Evolutionary conservation across 306 rosid species (phyloP).

Genomic region (Vachellia pachyceras): DNA sequence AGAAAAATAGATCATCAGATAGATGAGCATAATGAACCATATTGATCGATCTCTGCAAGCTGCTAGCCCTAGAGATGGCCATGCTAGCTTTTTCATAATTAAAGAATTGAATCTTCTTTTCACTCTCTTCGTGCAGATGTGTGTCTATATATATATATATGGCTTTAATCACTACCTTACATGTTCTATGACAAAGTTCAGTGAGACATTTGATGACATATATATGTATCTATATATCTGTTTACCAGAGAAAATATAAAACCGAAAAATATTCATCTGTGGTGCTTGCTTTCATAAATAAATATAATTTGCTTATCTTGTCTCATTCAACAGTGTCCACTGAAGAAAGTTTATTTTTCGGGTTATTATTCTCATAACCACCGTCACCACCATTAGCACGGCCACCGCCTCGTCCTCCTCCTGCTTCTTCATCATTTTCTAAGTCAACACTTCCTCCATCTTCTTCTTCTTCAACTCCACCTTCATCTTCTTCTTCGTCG

Average conservation of each 20-base stretch:
- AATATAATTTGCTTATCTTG: slow-evolving; percentile 45
- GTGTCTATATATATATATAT: slow-evolving; percentile 1
- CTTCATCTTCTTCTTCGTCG: slow-evolving; percentile 44
- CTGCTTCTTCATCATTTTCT: slow-evolving; percentile 25
- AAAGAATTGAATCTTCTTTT: slow-evolving; percentile 39
- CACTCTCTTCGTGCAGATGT: slow-evolving; percentile 26
- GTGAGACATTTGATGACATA: slow-evolving; percentile 20
- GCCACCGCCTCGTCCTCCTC: not conserved
- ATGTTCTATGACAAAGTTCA: slow-evolving; percentile 40
- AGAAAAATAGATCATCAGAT: slow-evolving; percentile 44
- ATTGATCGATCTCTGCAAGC: slow-evolving; percentile 35
- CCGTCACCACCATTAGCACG: slow-evolving; percentile 53
- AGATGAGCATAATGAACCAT: slow-evolving; percentile 3
- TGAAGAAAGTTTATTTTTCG: slow-evolving; percentile 55
- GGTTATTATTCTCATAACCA: slow-evolving; percentile 48
- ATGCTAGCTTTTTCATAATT: slow-evolving; percentile 23
- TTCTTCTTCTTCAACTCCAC: slow-evolving; percentile 54
- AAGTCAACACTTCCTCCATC: slow-evolving; percentile 50
- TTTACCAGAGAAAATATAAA: slow-evolving; percentile 35
- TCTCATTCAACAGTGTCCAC: slow-evolving; percentile 69
- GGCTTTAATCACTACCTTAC: slow-evolving; percentile 14
- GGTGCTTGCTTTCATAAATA: slow-evolving; percentile 37
- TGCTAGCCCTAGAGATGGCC: slow-evolving; percentile 1
- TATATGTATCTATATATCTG: not conserved
- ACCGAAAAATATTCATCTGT: not conserved